Base-by-base conservation (phyloP, 2,329 filamentous ascomycete genomes). In the Coleophoma crateriformis region DNA sequence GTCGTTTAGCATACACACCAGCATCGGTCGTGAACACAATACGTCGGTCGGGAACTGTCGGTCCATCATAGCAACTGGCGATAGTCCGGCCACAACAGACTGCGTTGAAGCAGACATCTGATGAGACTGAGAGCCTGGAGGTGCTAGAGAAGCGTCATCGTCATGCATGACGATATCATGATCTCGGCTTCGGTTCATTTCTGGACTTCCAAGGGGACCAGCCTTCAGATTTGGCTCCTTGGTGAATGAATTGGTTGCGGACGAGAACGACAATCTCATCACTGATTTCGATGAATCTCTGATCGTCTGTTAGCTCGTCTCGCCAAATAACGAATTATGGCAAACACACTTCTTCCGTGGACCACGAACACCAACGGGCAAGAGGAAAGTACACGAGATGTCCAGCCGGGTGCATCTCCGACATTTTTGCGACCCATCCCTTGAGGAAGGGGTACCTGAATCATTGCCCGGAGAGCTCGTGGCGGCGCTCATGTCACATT, bases 321-420 rank as follows among this genome's bases (percentile, higher is more conserved):
- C 8, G 6, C 27, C 27, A 27, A 10, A 27, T 10, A 27, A 27
- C 3, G 8, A 27, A 17, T 7, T 4, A 13, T 22, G 41, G 41
- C 11, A 44, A 37, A 32, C 33, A n/a, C 22, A 33, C 22, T 41
- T 48, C 33, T 39, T 39, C 19, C 41, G 20, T 7, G 47, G 47
- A 17, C 47, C 47, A 22, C 47, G 39, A 27, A 33, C n/a, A 33
- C 33, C 17, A 17, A 49, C 47, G 8, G 47, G 47, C 12, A 49
- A 19, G n/a, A 39, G 27, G 44, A 22, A 49, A 37, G 47, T 49
- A 27, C 47, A 49, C 4, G 15, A 17, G n/a, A 37, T 37, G 32
- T 45, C 37, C 12, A 49, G 14, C 4, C 17, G 41, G 13, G 41
- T 22, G 33, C 47, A 49, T 37, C 47, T 32, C 37, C 37, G 32